Conservation (phyloP, 768 basidiomycete genomes). For the Myochromella boudieri region DNA sequence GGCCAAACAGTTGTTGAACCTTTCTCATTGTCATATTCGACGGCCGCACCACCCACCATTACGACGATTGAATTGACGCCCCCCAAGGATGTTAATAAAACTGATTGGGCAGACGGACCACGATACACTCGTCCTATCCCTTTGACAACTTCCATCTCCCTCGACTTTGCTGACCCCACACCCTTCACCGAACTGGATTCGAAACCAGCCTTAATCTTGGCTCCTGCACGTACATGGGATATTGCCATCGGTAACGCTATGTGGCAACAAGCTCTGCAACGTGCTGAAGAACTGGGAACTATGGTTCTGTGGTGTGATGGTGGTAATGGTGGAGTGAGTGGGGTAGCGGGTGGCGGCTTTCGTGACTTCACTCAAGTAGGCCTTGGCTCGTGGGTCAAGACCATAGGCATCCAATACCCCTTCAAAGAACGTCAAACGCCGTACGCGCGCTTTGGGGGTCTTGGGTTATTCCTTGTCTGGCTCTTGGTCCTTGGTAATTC, state of each 20-base stretch:
- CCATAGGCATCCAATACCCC: slow-evolving; percentile 59
- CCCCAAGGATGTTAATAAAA: slow-evolving; percentile 38
- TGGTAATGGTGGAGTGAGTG: slow-evolving; percentile 72
- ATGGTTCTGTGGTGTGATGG: slow-evolving; percentile 84
- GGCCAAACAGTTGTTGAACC: slow-evolving; percentile 82
- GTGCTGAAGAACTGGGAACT: slow-evolving; percentile 68
- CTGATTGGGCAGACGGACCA: slow-evolving; percentile 42
- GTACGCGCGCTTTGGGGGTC: slow-evolving; percentile 42
- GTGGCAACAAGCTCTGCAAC: slow-evolving; percentile 77
- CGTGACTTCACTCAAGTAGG: slow-evolving; percentile 67
- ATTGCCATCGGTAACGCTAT: slow-evolving; percentile 66
- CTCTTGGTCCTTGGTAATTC: slow-evolving; percentile 31
- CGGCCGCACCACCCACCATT: slow-evolving; percentile 47
- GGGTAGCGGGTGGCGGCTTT: slow-evolving; percentile 62
- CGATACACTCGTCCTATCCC: slow-evolving; percentile 52
- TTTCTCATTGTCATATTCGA: slow-evolving; percentile 57
- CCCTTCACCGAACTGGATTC: slow-evolving; percentile 51
- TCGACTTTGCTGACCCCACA: slow-evolving; percentile 69
- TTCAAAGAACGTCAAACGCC: slow-evolving; percentile 51
- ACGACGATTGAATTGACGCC: slow-evolving; percentile 39
- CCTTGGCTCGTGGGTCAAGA: slow-evolving; percentile 65
- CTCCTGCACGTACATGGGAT: slow-evolving; percentile 83
- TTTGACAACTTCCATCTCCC: slow-evolving; percentile 75
- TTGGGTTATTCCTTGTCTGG: slow-evolving; percentile 35
- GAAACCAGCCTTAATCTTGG: slow-evolving; percentile 76